Base-by-base conservation (phyloP, 192 early-diverging fungal species). In the Linnemannia hyalina region DNA sequence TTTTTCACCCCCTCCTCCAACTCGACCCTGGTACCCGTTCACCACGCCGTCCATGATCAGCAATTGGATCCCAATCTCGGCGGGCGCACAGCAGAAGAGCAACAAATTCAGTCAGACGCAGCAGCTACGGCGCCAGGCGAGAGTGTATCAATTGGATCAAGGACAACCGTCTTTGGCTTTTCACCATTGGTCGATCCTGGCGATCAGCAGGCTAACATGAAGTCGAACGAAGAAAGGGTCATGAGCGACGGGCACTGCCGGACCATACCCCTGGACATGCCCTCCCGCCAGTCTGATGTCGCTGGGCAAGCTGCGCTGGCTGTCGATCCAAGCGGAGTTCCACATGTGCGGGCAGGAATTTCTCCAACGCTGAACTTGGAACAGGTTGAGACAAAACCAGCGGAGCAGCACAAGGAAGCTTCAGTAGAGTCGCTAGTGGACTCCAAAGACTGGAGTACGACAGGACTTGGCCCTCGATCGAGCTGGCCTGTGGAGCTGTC, bases 391-490 rank as follows among this genome's bases (percentile, higher is more conserved):
- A 65, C 60, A 8, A 32, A 6, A 15, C 54, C n/a, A 2, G 52
- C 3, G 35, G 68, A 36, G 5, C 32, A 36, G 8, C 42, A 55
- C 32, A 35, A 13, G 41, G 83, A 85, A 36, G 23, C 60, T 47
- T 81, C 88, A 13, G 74, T 82, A 3, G 70, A 63, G 54, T 70
- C 69, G 5, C 52, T 89, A 44, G 40, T 82, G 1, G 73, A 82
- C 3, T 49, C 74, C 29, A 83, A 80, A 55, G 88, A 89, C 54
- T 89, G 88, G 88, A 77, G 77, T 29, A 68, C 32, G 41, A 89
- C 88, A n/a, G 65, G 74, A 18, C 70, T 89, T 6, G 88, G 88
- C 16, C 83, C 83, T 18, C 70, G 77, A 40, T 63, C 52, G 3
- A 46, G 16, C 18, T 89, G 88, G 88, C 70, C 80, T 5, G n/a